These are phyloP conservation scores for Talaromyces sp. DNA, from an alignment of 2,329 filamentous ascomycete genomes.

Conservation along the genomic window DNA sequence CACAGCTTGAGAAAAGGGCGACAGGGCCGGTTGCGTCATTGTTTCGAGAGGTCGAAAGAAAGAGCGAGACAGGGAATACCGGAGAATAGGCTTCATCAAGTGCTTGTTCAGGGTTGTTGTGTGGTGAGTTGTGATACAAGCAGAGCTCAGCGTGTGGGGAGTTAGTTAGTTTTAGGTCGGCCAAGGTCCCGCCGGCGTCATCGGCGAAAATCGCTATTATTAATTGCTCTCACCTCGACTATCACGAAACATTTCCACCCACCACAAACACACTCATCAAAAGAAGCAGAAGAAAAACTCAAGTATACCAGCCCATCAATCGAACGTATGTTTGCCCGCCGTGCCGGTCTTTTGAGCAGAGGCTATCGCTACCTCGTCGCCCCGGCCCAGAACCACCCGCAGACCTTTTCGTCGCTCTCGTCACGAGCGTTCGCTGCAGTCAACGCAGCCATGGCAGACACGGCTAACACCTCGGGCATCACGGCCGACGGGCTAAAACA, in stretches of 20 bases:
- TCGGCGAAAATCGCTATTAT: conserved; percentile 6
- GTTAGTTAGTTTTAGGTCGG: neutral
- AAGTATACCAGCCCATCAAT: neutral
- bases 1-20: conserved; percentile 62
- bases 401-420: conserved; percentile 28
- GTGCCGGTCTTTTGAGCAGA: conserved; percentile 31
- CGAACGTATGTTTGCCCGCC: conserved; percentile 31
- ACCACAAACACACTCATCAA: neutral
- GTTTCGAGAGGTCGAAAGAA: conserved; percentile 11
- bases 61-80: conserved; percentile 10
- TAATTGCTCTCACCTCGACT: neutral
- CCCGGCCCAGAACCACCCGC: conserved; percentile 14
- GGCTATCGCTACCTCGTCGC: conserved; percentile 35
- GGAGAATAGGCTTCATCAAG: conserved; percentile 1
- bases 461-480: conserved; percentile 55
- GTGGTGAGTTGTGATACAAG: neutral
- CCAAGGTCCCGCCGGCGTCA: conserved; percentile 3
- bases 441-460: conserved; percentile 38
- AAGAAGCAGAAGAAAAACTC: neutral
- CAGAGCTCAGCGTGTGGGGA: conserved; percentile 22
- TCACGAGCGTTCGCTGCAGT: conserved; percentile 28
- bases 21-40: conserved; percentile 30
- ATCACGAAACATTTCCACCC: neutral
- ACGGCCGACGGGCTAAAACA: conserved; percentile 66
- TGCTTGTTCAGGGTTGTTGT: neutral